phyloP scores from a whole-genome alignment of 2,329 filamentous ascomycete species.

The Hymenoscyphus scutula region DNA sequence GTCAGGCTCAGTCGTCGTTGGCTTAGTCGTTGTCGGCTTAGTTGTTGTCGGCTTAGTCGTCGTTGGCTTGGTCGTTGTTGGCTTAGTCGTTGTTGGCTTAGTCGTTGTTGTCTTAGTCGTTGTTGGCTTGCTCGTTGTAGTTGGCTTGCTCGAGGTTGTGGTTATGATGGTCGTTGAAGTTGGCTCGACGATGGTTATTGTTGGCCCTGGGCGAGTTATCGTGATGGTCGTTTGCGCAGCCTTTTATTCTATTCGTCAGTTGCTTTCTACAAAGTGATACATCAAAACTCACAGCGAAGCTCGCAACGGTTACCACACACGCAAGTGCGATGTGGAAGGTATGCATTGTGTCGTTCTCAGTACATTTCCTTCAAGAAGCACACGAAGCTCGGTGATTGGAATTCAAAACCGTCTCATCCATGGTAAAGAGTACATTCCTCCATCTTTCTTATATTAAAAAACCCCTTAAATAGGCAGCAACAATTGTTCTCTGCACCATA shows the following conservation, averaged over 20 bases:
- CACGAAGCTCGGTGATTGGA: background rate
- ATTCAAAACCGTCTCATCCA: background rate
- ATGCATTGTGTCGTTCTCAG: background rate
- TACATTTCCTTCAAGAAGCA: background rate
- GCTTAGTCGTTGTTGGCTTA: too few relatives aligned
- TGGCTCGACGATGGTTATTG: conserved; percentile 3
- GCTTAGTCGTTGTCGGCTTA: too few relatives aligned
- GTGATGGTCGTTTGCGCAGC: conserved; percentile 1
- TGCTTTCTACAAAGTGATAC: background rate
- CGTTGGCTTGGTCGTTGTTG: too few relatives aligned
- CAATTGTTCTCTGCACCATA: background rate
- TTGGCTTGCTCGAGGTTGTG: background rate
- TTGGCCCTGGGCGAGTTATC: conserved; percentile 2
- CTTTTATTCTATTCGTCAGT: background rate
- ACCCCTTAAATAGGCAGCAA: conserved; percentile 5
- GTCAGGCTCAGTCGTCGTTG: too few relatives aligned
- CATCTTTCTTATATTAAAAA: conserved; percentile 8
- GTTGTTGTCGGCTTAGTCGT: too few relatives aligned
- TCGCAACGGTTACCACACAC: background rate
- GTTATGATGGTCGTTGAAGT: background rate
- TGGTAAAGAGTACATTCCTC: background rate
- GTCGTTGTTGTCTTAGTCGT: background rate
- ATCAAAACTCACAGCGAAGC: background rate
- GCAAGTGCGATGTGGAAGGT: conserved; percentile 6
- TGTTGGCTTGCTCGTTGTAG: background rate